Evolutionary conservation across 2,329 filamentous ascomycete genomes (phyloP), one percentile per base, ranked within the genome.

Genomic region (Zasmidium cellare): DNA sequence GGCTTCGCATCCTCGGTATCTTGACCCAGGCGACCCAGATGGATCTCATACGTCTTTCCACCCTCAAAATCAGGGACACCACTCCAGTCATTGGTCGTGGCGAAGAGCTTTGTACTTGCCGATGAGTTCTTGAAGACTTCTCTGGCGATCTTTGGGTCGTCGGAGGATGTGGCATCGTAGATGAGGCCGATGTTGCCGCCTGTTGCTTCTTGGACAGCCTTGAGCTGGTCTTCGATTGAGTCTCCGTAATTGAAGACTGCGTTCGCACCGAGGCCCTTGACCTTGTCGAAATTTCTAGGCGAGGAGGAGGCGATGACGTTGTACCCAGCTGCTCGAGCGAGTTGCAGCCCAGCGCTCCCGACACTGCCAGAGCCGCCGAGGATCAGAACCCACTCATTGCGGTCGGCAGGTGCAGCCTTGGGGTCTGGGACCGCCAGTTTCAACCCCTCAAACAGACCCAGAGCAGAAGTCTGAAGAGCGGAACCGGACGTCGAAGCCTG

Each of bases 81-180:
- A 23, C 48, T 56, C 54, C 54, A 52, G 23, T 51, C 54, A 12
- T 56, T 52, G 14, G 54, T 56, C 22, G 54, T 51, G 19, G 28
- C 54, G 44, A 56, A 56, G 23, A 44, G 46, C 18, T 56, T 56
- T 22, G 19, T 16, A n/a, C 24, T 22, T 2, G 18, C 14, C 16
- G 49, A 9, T 14, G 35, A 47, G 9, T 45, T 46, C 48, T 38
- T 25, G 28, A 56, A 56, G 16, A 56, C 35, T 3, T 23, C 35
- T 16, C 51, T 56, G 5, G 47, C 54, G 5, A 56, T 22, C 14
- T n/a, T 22, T 2, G 52, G 52, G n/a, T 48, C 45, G 11, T 54
- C 45, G 9, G 52, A 9, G 6, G 23, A 35, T 9, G 52, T 54
- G 5, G 52, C 52, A 23, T 54, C 52, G 24, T 35, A 48, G 16